Conservation (phyloP, 2,329 filamentous ascomycete genomes). For the Chaetomiaceae sp. region DNA sequence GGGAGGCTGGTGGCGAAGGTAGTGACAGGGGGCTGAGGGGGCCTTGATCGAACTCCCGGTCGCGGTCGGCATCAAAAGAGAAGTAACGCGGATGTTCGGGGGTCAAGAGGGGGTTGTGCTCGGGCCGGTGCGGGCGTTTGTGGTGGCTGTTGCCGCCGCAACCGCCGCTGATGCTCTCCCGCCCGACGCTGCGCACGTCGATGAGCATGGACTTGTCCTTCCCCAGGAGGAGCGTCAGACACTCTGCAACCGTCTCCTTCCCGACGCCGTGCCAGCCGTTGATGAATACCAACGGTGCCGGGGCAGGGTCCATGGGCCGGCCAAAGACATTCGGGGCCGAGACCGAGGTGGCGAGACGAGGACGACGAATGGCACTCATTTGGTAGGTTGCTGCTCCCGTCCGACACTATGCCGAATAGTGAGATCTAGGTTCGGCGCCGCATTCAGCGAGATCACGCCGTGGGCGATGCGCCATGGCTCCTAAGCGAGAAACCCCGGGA, state of each 20-base stretch:
- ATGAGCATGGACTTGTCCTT: conserved; percentile 31
- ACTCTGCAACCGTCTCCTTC: conserved; percentile 33
- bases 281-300: conserved; percentile 32
- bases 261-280: conserved; percentile 35
- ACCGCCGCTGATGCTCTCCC: background rate
- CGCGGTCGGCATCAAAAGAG: conserved; percentile 14
- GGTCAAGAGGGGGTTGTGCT: conserved; percentile 15
- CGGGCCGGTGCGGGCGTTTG: conserved; percentile 1
- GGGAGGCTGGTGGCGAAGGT: background rate
- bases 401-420: background rate
- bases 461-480: background rate
- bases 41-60: background rate
- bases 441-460: background rate
- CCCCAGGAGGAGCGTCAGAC: conserved; percentile 31
- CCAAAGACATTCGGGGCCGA: conserved; percentile 17
- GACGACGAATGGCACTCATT: conserved; percentile 8
- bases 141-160: background rate
- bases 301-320: conserved; percentile 21
- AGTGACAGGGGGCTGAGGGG: background rate
- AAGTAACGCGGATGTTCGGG: conserved; percentile 22
- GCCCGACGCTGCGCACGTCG: conserved; percentile 19
- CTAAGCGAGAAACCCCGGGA: background rate
- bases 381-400: background rate
- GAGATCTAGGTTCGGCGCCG: background rate
- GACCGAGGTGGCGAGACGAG: conserved; percentile 2